A percentile compares a stretch with the other conserved stretches of the same genome.
These are phyloP conservation scores for Phaseolus coccineus DNA, from an alignment of 331 rosid species.

Conservation along the genomic window DNA sequence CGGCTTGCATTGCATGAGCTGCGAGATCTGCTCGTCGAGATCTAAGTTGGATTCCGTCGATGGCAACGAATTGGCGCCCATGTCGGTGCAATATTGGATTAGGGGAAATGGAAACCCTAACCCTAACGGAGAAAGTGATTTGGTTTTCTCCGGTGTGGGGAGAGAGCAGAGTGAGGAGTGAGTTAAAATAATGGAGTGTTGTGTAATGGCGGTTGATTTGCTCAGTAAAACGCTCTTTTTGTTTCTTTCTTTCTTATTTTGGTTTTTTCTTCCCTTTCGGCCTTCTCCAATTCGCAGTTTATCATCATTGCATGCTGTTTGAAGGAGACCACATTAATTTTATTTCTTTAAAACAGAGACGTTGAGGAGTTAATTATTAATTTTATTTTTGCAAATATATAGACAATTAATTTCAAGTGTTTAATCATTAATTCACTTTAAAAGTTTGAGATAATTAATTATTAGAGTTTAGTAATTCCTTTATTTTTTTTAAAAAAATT, in stretches of 20 bases:
- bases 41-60: slow-evolving; percentile 59
- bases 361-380: neutral
- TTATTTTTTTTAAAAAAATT: no score
- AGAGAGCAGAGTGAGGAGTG: slow-evolving; percentile 31
- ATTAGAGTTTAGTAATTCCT: no score
- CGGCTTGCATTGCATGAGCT: slow-evolving; percentile 96
- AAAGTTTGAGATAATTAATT: no score
- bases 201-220: slow-evolving; percentile 5
- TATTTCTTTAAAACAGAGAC: neutral
- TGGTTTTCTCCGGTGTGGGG: slow-evolving; percentile 22
- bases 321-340: neutral
- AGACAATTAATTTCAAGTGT: no score
- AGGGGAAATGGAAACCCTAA: slow-evolving; percentile 57
- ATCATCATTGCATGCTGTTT: neutral
- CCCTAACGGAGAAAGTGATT: slow-evolving; percentile 34
- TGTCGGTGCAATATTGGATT: slow-evolving; percentile 36
- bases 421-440: no score
- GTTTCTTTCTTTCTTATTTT: neutral
- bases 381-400: neutral
- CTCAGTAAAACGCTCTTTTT: neutral
- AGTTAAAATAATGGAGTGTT: slow-evolving; percentile 3
- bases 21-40: slow-evolving; percentile 90
- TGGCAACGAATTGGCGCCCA: slow-evolving; percentile 67
- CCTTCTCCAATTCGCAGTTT: neutral
- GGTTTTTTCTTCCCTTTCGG: neutral